phyloP scores from a whole-genome alignment of 768 basidiomycete species.

The Hydnomerulius pinastri region DNA sequence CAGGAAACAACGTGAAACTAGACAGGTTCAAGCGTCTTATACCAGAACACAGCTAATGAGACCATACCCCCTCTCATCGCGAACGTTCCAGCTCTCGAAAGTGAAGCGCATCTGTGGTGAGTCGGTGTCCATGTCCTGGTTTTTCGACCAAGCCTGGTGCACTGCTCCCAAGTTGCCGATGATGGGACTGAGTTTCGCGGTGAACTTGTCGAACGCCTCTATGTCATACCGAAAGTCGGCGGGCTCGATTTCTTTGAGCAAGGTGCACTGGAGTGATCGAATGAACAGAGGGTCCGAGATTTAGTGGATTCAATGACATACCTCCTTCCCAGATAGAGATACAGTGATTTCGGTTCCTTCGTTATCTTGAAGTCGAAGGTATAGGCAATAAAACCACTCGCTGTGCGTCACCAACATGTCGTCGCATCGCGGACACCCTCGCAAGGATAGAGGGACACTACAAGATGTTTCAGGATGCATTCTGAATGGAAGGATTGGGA shows the following conservation, averaged over 20 bases:
- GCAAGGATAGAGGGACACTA: slow-evolving; percentile 46
- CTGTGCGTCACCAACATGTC: slow-evolving; percentile 55
- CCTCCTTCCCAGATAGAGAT: slow-evolving; percentile 51
- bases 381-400: slow-evolving; percentile 49
- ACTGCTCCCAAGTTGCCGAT: slow-evolving; percentile 49
- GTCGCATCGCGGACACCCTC: slow-evolving; percentile 52
- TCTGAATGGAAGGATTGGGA: neutral
- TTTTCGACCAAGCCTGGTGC: slow-evolving; percentile 32
- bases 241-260: slow-evolving; percentile 48
- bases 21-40: neutral
- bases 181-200: slow-evolving; percentile 43
- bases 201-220: slow-evolving; percentile 38
- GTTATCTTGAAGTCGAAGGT: slow-evolving; percentile 54
- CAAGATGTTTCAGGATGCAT: neutral
- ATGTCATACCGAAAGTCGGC: slow-evolving; percentile 44
- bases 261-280: slow-evolving; percentile 35
- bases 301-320: slow-evolving; percentile 17
- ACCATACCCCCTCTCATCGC: slow-evolving; percentile 18
- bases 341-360: slow-evolving; percentile 43
- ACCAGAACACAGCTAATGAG: slow-evolving; percentile 21
- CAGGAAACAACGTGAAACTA: neutral
- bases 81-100: slow-evolving; percentile 31
- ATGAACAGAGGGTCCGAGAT: neutral
- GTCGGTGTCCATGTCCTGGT: slow-evolving; percentile 20
- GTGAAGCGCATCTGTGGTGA: slow-evolving; percentile 29